These are phyloP conservation scores for Nitzschia sp. DNA, from an alignment of 108 stramenopile genomes.

Conservation along the genomic window DNA sequence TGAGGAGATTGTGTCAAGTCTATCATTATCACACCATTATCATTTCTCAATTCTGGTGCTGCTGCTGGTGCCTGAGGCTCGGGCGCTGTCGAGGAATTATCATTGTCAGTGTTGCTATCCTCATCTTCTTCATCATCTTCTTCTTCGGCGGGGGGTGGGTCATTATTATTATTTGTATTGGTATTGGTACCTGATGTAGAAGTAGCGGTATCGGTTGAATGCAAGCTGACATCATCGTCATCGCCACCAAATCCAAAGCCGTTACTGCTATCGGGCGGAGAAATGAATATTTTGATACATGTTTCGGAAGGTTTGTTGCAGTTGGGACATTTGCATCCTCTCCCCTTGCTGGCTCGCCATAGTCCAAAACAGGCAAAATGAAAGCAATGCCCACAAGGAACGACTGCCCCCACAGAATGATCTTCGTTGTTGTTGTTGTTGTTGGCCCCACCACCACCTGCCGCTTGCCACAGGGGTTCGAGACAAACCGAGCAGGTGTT, in stretches of 20 bases:
- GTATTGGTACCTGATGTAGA: neutral
- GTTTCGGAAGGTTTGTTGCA: slow-evolving; percentile 10
- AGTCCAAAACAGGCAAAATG: slow-evolving; percentile 28
- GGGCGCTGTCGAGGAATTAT: too few species aligned
- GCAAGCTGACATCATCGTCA: slow-evolving; percentile 13
- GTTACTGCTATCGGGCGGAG: neutral
- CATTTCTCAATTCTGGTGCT: too few species aligned
- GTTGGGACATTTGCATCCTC: slow-evolving; percentile 22
- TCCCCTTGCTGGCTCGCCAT: slow-evolving; percentile 16
- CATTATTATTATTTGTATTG: neutral
- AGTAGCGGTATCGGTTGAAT: slow-evolving; percentile 4
- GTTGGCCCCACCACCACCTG: neutral
- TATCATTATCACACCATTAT: neutral
- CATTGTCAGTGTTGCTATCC: neutral
- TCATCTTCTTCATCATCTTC: slow-evolving; percentile 4
- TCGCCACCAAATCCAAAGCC: neutral
- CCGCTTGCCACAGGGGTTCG: slow-evolving; percentile 19
- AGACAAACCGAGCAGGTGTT: slow-evolving; percentile 38
- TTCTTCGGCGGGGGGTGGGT: neutral
- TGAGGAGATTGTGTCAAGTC: neutral
- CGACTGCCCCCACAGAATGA: slow-evolving; percentile 16
- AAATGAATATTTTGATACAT: slow-evolving; percentile 11
- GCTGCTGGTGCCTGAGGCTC: too few species aligned
- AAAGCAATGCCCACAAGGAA: slow-evolving; percentile 46
- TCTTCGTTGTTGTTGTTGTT: too few species aligned